Base-by-base conservation (phyloP, 2,329 filamentous ascomycete species). In the Colletotrichum viniferum region DNA sequence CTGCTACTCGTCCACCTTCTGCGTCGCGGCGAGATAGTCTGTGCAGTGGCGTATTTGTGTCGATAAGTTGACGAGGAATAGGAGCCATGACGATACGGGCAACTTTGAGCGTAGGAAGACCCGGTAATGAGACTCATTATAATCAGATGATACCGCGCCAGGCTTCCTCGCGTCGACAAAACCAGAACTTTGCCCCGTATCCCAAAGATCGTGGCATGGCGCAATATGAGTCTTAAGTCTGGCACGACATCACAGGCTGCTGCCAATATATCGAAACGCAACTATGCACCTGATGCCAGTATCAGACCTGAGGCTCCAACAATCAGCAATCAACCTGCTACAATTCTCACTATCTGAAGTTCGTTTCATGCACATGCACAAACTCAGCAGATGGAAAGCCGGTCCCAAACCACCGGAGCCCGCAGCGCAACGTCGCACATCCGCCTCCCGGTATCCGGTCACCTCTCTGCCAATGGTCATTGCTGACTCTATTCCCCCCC, bases 1-100 rank as follows among this genome's bases (percentile, higher is more conserved):
- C 74, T 16, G 74, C 74, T 61, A 62, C 69, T 16, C 70, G 34
- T 14, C 64, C 71, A 14, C n/a, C 24, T 10, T 76, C 71, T 16
- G 56, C 67, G 30, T 56, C 74, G 7, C 74, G 74, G n/a, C 65
- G 64, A 4, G 21, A 28, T 7, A 66, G 52, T 2, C 28, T 60
- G 52, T 60, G 61, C 12, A 63, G 18, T 7, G n/a, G n/a, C n/a
- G n/a, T n/a, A n/a, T n/a, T n/a, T 0, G 58, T 21, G 7, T n/a
- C 63, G 24, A 16, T 61, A 10, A 28, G 16, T 16, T 12, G 12
- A 21, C 4, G 12, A 7, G 72, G 52, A 10, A 65, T 58, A 14
- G 72, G 72, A 2, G 72, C 55, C 72, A 74, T 74, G 18, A 7
- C 32, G 32, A 24, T 12, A 43, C 61, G 26, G 32, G 24, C 24